phyloP scores from a whole-genome alignment of 768 basidiomycete genomes.

The Gymnopilus dilepis region DNA sequence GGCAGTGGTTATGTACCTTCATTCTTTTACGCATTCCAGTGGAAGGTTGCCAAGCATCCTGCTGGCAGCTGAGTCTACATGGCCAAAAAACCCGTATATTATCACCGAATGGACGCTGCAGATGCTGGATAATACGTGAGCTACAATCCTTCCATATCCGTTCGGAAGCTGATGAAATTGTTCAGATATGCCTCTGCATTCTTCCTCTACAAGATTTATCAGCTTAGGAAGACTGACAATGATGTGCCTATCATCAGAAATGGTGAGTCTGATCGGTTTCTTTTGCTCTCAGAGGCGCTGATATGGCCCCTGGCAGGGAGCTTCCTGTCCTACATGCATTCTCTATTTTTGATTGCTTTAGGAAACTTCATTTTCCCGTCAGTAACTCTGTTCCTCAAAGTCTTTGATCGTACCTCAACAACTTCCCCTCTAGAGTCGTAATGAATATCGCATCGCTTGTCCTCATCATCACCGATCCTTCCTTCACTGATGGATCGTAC shows the following conservation, averaged over 20 bases:
- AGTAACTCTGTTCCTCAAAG: background rate
- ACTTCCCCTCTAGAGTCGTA: too few species aligned
- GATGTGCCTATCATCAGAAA: conserved; percentile 13
- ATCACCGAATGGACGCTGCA: conserved; percentile 39
- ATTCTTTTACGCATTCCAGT: conserved; percentile 13
- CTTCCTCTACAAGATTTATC: conserved; percentile 30
- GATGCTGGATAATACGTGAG: conserved; percentile 40
- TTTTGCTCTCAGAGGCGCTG: background rate
- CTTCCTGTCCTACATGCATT: conserved; percentile 30
- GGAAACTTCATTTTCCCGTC: conserved; percentile 45
- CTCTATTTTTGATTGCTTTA: conserved; percentile 40
- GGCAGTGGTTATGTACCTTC: conserved; percentile 26
- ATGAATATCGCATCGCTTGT: conserved; percentile 40
- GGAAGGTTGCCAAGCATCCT: conserved; percentile 11
- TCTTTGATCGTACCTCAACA: too few species aligned
- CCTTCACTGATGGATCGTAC: conserved; percentile 29
- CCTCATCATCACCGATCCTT: conserved; percentile 27
- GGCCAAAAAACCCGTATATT: conserved; percentile 17
- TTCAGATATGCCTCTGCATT: conserved; percentile 31
- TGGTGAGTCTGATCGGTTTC: conserved; percentile 15
- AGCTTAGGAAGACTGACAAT: conserved; percentile 9
- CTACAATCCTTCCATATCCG: background rate
- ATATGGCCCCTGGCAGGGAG: conserved; percentile 13
- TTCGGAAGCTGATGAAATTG: background rate
- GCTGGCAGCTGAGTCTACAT: conserved; percentile 14